Evolutionary conservation across 1,284 basidiomycete genomes (phyloP).

Genomic region (Clitocybe nebularis): DNA sequence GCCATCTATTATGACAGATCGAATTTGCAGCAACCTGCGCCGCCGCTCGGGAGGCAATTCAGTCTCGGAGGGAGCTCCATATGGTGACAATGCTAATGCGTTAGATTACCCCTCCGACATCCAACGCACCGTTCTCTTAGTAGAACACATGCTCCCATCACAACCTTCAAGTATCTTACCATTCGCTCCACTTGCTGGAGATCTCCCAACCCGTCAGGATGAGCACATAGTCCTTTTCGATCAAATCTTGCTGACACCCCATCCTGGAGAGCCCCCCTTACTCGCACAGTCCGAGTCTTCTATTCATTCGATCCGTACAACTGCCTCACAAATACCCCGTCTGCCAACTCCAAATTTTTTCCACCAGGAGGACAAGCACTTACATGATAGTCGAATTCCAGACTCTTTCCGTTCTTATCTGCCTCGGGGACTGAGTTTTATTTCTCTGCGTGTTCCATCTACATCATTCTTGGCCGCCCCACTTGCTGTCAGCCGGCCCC

Average conservation of each 20-base stretch:
- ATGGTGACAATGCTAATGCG: too few relatives aligned
- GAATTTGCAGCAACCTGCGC: constrained; percentile 8
- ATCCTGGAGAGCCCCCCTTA: constrained; percentile 8
- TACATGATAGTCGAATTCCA: too few relatives aligned
- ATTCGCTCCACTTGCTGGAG: constrained; percentile 4
- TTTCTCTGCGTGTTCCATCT: constrained; percentile 11
- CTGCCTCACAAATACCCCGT: constrained; percentile 11
- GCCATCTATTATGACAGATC: constrained; percentile 9
- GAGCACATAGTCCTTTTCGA: constrained; percentile 7
- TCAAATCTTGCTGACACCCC: constrained; percentile 15
- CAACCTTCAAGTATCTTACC: constrained; percentile 2
- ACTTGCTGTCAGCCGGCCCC: constrained; percentile 10
- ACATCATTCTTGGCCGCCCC: constrained; percentile 2
- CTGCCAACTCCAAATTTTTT: constrained; percentile 19
- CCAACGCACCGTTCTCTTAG: constrained; percentile 5
- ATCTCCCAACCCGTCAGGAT: background rate
- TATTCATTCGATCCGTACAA: constrained; percentile 3
- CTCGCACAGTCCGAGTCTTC: constrained; percentile 9
- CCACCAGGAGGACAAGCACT: background rate
- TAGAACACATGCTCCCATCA: background rate
- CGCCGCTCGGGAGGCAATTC: constrained; percentile 14
- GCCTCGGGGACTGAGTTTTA: constrained; percentile 15
- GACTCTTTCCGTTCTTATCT: constrained; percentile 13
- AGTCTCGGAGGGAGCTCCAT: constrained; percentile 1
- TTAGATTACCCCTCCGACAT: too few relatives aligned